Conservation (phyloP, 2,329 filamentous ascomycete genomes). For the Rhynchosporium graminicola region DNA sequence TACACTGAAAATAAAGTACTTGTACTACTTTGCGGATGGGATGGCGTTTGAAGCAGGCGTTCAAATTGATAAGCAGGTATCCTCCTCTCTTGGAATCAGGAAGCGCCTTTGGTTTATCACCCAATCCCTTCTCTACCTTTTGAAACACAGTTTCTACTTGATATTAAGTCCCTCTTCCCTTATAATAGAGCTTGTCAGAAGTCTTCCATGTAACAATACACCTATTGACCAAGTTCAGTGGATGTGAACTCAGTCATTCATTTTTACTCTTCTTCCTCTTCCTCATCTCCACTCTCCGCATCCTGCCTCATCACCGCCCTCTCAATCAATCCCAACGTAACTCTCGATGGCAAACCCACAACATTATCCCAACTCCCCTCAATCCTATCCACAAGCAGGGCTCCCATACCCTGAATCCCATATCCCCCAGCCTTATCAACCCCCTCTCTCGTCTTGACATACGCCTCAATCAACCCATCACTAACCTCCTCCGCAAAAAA, state of each 20-base stretch:
- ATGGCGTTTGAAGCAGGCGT: background rate
- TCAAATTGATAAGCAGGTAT: background rate
- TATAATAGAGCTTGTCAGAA: no score
- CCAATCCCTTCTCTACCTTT: background rate
- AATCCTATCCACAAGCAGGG: conserved; percentile 83
- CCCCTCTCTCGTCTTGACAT: conserved; percentile 84
- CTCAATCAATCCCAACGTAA: conserved; percentile 79
- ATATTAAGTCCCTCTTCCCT: no score
- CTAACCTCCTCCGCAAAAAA: conserved; percentile 73
- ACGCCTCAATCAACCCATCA: conserved; percentile 83
- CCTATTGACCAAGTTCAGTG: background rate
- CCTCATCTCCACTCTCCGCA: conserved; percentile 49
- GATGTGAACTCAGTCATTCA: background rate
- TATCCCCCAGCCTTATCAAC: conserved; percentile 97
- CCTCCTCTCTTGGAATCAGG: background rate
- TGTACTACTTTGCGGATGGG: background rate
- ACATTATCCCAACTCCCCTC: conserved; percentile 94
- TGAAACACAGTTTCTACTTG: background rate
- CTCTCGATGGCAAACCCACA: conserved; percentile 81
- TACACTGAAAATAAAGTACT: background rate
- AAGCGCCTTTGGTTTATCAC: background rate
- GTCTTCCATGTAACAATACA: background rate
- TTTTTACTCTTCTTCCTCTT: conserved; percentile 39
- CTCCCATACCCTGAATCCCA: conserved; percentile 85
- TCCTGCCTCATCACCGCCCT: conserved; percentile 78